phyloP scores from a whole-genome alignment of 345 rosid genomes.

The Crucihimalaya himalaica region DNA sequence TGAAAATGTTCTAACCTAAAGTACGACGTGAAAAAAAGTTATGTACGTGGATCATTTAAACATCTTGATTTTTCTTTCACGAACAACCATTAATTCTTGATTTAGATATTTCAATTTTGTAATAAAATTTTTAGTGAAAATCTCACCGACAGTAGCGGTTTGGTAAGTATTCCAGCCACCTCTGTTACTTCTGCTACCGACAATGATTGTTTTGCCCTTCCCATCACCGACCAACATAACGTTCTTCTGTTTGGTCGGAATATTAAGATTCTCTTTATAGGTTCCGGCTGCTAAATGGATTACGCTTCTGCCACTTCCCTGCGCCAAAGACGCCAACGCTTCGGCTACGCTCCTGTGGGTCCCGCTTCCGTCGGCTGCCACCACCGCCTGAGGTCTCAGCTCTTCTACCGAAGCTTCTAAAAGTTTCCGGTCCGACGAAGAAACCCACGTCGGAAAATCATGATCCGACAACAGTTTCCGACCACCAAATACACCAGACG shows the following conservation, averaged over 20 bases:
- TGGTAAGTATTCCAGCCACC: slow-evolving; percentile 51
- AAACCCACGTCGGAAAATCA: slow-evolving; percentile 49
- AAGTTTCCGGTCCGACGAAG: slow-evolving; percentile 44
- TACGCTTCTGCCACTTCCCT: slow-evolving; percentile 47
- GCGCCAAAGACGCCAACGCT: slow-evolving; percentile 40
- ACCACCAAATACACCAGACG: neutral
- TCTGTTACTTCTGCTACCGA: slow-evolving; percentile 41
- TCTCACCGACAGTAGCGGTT: slow-evolving; percentile 58
- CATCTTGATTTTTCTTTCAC: neutral
- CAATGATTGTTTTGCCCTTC: slow-evolving; percentile 55
- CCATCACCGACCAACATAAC: slow-evolving; percentile 64
- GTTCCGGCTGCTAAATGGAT: slow-evolving; percentile 55
- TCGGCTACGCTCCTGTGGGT: slow-evolving; percentile 48
- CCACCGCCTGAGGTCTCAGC: slow-evolving; percentile 48
- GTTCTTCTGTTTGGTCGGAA: slow-evolving; percentile 51
- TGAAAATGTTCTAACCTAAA: no score
- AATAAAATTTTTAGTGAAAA: neutral
- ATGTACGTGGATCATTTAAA: neutral
- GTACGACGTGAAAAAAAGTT: neutral
- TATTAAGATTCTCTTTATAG: slow-evolving; percentile 47
- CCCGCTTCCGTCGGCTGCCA: slow-evolving; percentile 60
- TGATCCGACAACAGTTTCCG: slow-evolving; percentile 26
- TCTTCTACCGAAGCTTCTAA: slow-evolving; percentile 46
- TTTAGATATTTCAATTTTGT: neutral
- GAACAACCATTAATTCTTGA: neutral